Conservation (phyloP, 306 rosid species). For the Vachellia pachyceras region DNA sequence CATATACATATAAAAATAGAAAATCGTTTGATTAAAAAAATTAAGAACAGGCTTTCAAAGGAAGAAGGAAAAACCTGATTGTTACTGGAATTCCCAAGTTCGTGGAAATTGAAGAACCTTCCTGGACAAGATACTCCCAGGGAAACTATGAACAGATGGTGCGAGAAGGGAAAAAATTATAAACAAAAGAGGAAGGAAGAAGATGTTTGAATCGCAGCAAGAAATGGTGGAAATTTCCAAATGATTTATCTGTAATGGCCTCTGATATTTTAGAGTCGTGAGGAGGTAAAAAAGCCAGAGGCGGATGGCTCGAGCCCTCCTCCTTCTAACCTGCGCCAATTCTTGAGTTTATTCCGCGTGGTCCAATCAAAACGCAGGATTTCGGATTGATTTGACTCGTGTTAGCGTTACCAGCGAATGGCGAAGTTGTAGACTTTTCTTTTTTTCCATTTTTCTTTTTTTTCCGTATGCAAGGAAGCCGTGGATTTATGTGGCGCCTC, state of each 20-base stretch:
- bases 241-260: neutral
- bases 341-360: conserved; percentile 24
- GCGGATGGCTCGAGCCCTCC: conserved; percentile 16
- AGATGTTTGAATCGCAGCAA: neutral
- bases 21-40: neutral
- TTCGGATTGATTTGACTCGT: conserved; percentile 41
- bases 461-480: neutral
- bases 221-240: conserved; percentile 8
- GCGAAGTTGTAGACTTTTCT: neutral
- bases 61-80: conserved; percentile 22
- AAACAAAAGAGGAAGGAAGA: neutral
- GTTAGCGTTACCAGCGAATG: conserved; percentile 31
- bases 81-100: neutral
- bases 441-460: no score
- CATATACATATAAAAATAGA: neutral
- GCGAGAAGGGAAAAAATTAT: neutral
- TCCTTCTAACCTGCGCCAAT: neutral
- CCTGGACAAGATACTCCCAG: neutral
- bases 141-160: conserved; percentile 1
- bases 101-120: conserved; percentile 6
- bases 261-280: neutral
- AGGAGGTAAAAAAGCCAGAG: neutral
- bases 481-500: conserved; percentile 54
- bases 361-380: conserved; percentile 44
- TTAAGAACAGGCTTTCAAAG: conserved; percentile 16